Conservation (phyloP, 1,139 yeast species). For the Nadsonia starkeyi-henricii region DNA sequence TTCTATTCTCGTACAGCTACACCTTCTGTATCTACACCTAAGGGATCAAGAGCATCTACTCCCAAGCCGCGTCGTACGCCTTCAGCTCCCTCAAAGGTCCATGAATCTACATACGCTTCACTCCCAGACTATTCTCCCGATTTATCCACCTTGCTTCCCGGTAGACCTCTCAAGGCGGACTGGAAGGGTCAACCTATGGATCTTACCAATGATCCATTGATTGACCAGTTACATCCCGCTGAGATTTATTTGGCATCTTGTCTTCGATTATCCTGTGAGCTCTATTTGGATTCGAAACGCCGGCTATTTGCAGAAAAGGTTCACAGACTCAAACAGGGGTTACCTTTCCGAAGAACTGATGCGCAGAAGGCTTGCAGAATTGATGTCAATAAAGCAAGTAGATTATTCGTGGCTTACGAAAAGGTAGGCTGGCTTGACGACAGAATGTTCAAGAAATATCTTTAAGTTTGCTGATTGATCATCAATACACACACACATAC, state of each 20-base stretch:
- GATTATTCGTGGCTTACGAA: slow-evolving; percentile 85
- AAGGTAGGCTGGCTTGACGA: slow-evolving; percentile 93
- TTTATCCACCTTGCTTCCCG: slow-evolving; percentile 44
- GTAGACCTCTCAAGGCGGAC: slow-evolving; percentile 71
- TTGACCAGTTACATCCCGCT: slow-evolving; percentile 70
- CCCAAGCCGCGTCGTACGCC: slow-evolving; percentile 1
- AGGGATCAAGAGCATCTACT: background rate
- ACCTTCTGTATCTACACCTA: background rate
- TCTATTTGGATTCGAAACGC: slow-evolving; percentile 84
- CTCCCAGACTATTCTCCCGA: slow-evolving; percentile 68
- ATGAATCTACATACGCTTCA: slow-evolving; percentile 27
- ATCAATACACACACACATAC: no score
- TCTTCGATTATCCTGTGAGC: slow-evolving; percentile 74
- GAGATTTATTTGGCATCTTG: slow-evolving; percentile 79
- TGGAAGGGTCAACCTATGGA: slow-evolving; percentile 99
- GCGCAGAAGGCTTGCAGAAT: slow-evolving; percentile 96
- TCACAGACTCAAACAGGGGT: slow-evolving; percentile 52
- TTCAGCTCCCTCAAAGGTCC: slow-evolving; percentile 20
- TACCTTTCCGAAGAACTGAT: slow-evolving; percentile 91
- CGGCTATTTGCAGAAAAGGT: slow-evolving; percentile 84
- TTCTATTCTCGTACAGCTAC: background rate
- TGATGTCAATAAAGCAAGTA: slow-evolving; percentile 90
- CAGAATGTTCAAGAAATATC: slow-evolving; percentile 44
- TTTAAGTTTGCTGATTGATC: slow-evolving; percentile 15
- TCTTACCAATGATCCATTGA: slow-evolving; percentile 60